These are phyloP conservation scores for Polytolypa hystricis DNA, from an alignment of 2,329 filamentous ascomycete genomes.

Conservation along the genomic window DNA sequence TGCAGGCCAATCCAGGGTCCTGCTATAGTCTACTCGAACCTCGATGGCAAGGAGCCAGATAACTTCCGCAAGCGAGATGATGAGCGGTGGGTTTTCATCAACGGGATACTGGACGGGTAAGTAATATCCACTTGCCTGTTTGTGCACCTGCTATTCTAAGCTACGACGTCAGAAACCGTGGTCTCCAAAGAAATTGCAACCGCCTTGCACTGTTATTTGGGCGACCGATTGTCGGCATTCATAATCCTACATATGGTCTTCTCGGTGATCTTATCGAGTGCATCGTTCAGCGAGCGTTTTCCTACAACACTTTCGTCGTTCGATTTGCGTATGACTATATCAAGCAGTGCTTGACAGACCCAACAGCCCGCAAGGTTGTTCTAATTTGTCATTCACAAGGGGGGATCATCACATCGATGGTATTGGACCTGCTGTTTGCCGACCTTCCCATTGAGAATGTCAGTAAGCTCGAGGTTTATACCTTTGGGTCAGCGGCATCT, in stretches of 20 bases:
- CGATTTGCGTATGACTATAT: slow-evolving; percentile 48
- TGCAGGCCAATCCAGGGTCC: slow-evolving; percentile 9
- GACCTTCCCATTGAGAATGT: slow-evolving; percentile 57
- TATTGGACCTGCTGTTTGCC: slow-evolving; percentile 65
- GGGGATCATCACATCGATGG: slow-evolving; percentile 59
- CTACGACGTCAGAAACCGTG: slow-evolving; percentile 40
- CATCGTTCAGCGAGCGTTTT: slow-evolving; percentile 62
- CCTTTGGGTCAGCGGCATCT: slow-evolving; percentile 67
- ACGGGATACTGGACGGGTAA: slow-evolving; percentile 12
- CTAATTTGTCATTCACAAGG: slow-evolving; percentile 70
- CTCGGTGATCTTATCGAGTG: slow-evolving; percentile 70
- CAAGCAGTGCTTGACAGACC: slow-evolving; percentile 53
- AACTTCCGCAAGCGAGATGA: neutral
- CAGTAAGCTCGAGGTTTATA: slow-evolving; percentile 60
- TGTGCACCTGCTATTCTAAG: neutral
- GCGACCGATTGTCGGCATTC: slow-evolving; percentile 59
- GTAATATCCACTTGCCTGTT: neutral
- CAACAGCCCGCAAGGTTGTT: slow-evolving; percentile 55
- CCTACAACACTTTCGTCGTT: slow-evolving; percentile 59
- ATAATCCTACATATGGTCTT: slow-evolving; percentile 64
- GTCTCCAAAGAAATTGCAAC: slow-evolving; percentile 61
- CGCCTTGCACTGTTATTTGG: slow-evolving; percentile 61
- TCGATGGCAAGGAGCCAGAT: slow-evolving; percentile 1
- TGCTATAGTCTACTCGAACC: slow-evolving; percentile 4
- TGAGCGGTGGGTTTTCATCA: slow-evolving; percentile 14